Conservation (phyloP, 805 yeast genomes). For the Candida silvatica region DNA sequence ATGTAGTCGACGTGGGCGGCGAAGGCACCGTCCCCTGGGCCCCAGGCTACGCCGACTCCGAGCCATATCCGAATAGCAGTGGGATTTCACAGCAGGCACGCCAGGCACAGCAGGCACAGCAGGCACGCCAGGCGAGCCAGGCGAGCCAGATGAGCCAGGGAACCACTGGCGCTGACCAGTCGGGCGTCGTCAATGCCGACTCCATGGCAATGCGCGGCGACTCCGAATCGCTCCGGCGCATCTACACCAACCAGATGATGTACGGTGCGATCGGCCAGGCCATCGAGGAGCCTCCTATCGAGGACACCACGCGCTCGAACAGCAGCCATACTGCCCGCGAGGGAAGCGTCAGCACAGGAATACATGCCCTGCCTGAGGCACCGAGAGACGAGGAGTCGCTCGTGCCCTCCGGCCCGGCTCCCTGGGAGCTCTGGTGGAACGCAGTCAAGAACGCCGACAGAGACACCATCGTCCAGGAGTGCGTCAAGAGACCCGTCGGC, state of each 20-base stretch:
- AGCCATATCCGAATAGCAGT: too few relatives aligned
- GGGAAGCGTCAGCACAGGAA: background rate
- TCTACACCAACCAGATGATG: background rate
- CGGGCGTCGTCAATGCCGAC: background rate
- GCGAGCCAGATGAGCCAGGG: too few relatives aligned
- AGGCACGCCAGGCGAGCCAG: too few relatives aligned
- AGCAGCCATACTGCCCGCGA: too few relatives aligned
- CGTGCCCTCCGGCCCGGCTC: background rate
- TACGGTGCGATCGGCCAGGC: background rate
- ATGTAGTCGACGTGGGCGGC: too few relatives aligned
- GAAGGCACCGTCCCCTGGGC: background rate
- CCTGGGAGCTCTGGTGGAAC: background rate
- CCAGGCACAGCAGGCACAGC: too few relatives aligned
- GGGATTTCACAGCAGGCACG: too few relatives aligned
- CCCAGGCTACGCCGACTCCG: background rate
- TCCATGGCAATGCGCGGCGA: background rate
- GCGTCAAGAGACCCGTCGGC: conserved; percentile 30
- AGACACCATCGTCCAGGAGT: conserved; percentile 15
- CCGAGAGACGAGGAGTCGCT: background rate
- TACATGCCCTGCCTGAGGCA: background rate
- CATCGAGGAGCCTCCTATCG: background rate
- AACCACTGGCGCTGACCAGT: background rate
- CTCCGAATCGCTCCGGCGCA: background rate
- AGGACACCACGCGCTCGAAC: too few relatives aligned
- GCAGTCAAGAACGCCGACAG: conserved; percentile 8